Percentiles rank a stretch among this genome's conserved stretches.
Evolutionary conservation across 2,329 filamentous ascomycete species (phyloP).

Genomic region (Cryoendolithus antarcticus): DNA sequence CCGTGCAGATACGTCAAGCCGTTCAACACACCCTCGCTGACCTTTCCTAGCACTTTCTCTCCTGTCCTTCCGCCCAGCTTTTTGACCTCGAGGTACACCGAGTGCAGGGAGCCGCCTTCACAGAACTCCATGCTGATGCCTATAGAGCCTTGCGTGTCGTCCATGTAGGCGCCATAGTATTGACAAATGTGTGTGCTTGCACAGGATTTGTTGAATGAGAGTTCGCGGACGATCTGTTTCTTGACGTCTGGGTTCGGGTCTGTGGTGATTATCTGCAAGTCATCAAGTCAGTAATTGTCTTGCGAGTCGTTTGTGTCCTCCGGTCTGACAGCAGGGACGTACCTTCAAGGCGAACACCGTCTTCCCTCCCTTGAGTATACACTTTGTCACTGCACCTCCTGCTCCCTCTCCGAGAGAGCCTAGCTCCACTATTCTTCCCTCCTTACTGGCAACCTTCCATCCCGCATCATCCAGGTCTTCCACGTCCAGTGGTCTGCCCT

Average conservation of each 20-base stretch:
- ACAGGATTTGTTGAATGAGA: slow-evolving; percentile 96
- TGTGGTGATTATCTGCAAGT: slow-evolving; percentile 80
- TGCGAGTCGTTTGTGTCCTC: neutral
- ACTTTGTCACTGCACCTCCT: slow-evolving; percentile 86
- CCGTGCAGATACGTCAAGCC: slow-evolving; percentile 90
- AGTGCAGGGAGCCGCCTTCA: slow-evolving; percentile 89
- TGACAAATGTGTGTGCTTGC: slow-evolving; percentile 91
- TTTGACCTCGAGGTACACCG: slow-evolving; percentile 95
- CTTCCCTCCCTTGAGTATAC: slow-evolving; percentile 78
- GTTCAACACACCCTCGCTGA: slow-evolving; percentile 86
- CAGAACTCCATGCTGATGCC: slow-evolving; percentile 99
- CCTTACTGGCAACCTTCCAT: slow-evolving; percentile 84
- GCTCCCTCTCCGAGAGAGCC: slow-evolving; percentile 89
- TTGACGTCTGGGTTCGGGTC: slow-evolving; percentile 97
- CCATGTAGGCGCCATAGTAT: slow-evolving; percentile 95
- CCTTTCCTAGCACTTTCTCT: slow-evolving; percentile 93
- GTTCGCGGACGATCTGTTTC: slow-evolving; percentile 92
- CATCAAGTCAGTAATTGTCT: slow-evolving; percentile 1
- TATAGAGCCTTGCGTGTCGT: slow-evolving; percentile 90
- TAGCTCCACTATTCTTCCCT: slow-evolving; percentile 76
- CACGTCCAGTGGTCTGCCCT: slow-evolving; percentile 72
- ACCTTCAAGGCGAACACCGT: slow-evolving; percentile 96
- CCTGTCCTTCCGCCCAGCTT: slow-evolving; percentile 87
- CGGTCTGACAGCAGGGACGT: slow-evolving; percentile 14
- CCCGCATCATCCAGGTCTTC: slow-evolving; percentile 91